phyloP scores from a whole-genome alignment of 345 rosid genomes.

The Punica granatum region DNA sequence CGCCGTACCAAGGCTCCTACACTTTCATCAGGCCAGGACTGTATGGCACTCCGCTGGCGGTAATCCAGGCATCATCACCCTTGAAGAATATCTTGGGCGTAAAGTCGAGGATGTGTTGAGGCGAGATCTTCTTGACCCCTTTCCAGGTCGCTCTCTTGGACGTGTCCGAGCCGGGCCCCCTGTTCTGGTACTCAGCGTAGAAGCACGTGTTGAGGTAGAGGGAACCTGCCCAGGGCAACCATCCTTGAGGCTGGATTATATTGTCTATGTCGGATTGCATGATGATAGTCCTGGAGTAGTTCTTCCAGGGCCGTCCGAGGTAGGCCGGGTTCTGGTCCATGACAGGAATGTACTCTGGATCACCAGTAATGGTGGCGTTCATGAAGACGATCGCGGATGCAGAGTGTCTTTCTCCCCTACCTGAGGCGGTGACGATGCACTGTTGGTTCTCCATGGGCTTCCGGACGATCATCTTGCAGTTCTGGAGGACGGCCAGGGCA shows the following conservation, averaged over 20 bases:
- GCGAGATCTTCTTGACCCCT: constrained; percentile 31
- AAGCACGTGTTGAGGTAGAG: constrained; percentile 42
- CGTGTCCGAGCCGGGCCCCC: constrained; percentile 50
- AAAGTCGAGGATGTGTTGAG: constrained; percentile 19
- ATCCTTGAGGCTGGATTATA: constrained; percentile 56
- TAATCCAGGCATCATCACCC: constrained; percentile 40
- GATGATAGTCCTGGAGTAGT: constrained; percentile 47
- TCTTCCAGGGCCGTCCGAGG: constrained; percentile 74
- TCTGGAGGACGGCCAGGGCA: constrained; percentile 47
- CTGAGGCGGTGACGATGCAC: constrained; percentile 64
- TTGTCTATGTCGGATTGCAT: constrained; percentile 47
- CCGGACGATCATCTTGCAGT: constrained; percentile 47
- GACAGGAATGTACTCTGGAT: constrained; percentile 25
- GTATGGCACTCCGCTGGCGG: constrained; percentile 43
- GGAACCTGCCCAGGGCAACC: constrained; percentile 40
- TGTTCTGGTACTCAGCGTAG: constrained; percentile 51
- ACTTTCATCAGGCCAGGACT: constrained; percentile 20
- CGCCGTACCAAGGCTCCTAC: neutral
- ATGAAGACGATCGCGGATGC: constrained; percentile 54
- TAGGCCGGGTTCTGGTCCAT: constrained; percentile 34
- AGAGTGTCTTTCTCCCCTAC: constrained; percentile 32
- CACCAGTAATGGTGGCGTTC: constrained; percentile 48
- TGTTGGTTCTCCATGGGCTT: constrained; percentile 37
- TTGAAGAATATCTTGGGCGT: constrained; percentile 27
- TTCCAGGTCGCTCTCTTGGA: constrained; percentile 47